Base-by-base conservation (phyloP, 2,329 filamentous ascomycete species). In the Pyricularia sp. region DNA sequence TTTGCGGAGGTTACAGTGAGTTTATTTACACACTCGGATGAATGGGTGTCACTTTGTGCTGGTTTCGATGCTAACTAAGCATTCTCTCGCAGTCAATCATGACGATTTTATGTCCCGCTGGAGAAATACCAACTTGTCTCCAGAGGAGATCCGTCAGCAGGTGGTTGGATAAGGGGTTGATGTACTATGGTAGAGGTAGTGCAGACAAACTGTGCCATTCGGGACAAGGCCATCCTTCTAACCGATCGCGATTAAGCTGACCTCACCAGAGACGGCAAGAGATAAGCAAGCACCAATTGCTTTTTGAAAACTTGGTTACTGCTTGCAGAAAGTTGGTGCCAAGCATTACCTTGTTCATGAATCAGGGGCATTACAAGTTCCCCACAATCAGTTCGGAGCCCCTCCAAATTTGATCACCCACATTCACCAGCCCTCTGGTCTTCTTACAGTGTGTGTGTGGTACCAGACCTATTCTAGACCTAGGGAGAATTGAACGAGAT, bases 1-100 rank as follows among this genome's bases (percentile, higher is more conserved):
- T 99, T 72, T 97, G 93, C 74, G 94, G 94, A 66, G 93, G 85
- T 10, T 97, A 97, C 71, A 88, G 91, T 92, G 78, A 81, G 88
- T 84, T 24, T 8, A 19, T 40, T 19, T 13, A n/a, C 40, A 9
- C 19, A n/a, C 40, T 49, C 40, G 19, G 19, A 8, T 49, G 19
- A 49, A 49, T n/a, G 19, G 40, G 16, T 49, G 16, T 19, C 1
- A 49, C 7, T n/a, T 30, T 7, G 0, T 13, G 13, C 24, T 60
- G 55, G 3, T 22, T 33, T 10, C 19, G 7, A 64, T 49, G 24
- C 66, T 72, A 61, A 71, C 66, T 72, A 61, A 71, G 68, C 55
- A 65, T 40, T 22, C 35, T 65, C 65, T 63, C 65, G 35, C 68
- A 92, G 89, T 91, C 69, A 90, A 88, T 69, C 84, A 86, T 40